Base-by-base conservation (phyloP, 2,329 filamentous ascomycete species). In the Beauveria rudraprayagi region DNA sequence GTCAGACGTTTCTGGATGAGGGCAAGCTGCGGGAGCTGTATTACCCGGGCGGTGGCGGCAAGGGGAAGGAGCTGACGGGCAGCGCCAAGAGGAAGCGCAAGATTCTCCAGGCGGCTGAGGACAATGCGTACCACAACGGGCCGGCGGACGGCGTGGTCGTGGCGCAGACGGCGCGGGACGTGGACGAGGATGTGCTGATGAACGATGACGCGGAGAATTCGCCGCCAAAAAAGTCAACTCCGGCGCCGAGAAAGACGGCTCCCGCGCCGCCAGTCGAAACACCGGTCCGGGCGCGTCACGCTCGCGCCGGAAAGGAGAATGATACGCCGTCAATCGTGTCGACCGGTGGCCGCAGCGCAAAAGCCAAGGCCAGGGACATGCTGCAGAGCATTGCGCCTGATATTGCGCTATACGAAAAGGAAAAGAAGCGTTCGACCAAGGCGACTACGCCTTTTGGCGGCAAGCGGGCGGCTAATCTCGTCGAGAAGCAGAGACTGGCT, bases 401-500 rank as follows among this genome's bases (percentile, higher is more conserved):
- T 70, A 92, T 97, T 69, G 88, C 88, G 2, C 78, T 95, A 37
- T 99, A 94, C 69, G 89, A 97, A 70, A 96, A 94, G 71, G 94
- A 99, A 75, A 91, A 84, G 78, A 97, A 96, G 76, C 86, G 94
- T 22, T 73, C 76, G 7, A 69, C 71, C 63, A 84, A 81, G 65
- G 74, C 71, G 3, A 76, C 75, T 2, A 76, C 75, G 2, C 78
- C 80, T 0, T 88, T 84, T 79, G 85, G 85, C 26, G 85, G 85
- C 24, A 87, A 85, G 68, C 78, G 84, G 55, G 85, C 85, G 1
- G 80, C 83, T 2, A 82, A 86, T 60, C 73, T 78, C 62, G 77
- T 83, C 19, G 84, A 88, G 61, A 82, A 79, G 67, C 76, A 77
- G 44, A 48, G 30, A 11, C 22, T 54, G n/a, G 58, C 50, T 6